A percentile compares a stretch with the other conserved stretches of the same genome.
Evolutionary conservation across 208 protist genomes (phyloP).

Genomic region (Leishmania lainsoni): DNA sequence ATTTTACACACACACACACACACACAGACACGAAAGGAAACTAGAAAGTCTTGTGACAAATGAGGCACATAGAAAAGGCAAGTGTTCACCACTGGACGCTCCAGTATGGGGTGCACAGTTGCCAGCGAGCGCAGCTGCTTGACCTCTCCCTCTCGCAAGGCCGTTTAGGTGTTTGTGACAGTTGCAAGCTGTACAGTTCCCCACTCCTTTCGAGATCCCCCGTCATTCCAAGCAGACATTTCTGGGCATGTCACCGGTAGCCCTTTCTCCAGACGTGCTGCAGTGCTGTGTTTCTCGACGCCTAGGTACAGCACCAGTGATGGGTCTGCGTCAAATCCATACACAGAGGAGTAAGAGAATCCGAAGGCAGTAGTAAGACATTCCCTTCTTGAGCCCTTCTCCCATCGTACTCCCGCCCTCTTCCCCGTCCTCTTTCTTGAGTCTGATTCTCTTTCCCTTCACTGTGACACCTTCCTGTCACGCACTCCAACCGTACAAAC

Average conservation of each 20-base stretch:
- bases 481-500: background rate
- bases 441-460: background rate
- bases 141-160: background rate
- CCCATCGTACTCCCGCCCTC: background rate
- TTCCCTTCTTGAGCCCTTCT: background rate
- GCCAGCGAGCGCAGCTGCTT: background rate
- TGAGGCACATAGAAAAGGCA: background rate
- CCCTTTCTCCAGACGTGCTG: background rate
- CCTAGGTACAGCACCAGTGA: background rate
- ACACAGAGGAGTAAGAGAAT: background rate
- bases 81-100: background rate
- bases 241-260: background rate
- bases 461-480: background rate
- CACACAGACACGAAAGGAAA: background rate
- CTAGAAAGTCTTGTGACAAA: background rate
- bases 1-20: background rate
- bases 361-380: background rate
- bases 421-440: background rate
- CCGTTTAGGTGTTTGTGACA: background rate
- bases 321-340: background rate
- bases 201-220: background rate
- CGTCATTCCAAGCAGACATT: background rate
- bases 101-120: conserved; percentile 4
- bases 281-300: background rate
- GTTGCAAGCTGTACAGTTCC: too few species aligned